Evolutionary conservation across 805 yeast species (phyloP).

Genomic region (Nakazawaea wyomingensis): DNA sequence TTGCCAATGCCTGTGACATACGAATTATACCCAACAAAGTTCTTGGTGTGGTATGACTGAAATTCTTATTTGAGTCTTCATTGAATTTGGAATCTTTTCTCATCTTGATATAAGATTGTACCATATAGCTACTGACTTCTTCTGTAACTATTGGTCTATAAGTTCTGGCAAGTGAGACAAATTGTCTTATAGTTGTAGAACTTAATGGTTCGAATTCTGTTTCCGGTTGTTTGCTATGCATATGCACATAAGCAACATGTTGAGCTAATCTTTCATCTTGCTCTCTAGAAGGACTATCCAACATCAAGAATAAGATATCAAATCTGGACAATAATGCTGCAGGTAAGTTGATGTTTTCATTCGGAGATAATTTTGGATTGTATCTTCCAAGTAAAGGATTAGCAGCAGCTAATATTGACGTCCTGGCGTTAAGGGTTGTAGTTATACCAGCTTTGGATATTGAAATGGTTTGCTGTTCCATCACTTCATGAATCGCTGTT

Average conservation of each 20-base stretch:
- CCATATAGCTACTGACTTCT: conserved; percentile 82
- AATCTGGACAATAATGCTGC: conserved; percentile 95
- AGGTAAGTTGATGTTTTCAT: conserved; percentile 92
- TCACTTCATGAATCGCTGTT: conserved; percentile 97
- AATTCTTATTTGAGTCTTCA: conserved; percentile 70
- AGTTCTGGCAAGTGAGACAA: conserved; percentile 77
- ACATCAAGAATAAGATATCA: conserved; percentile 79
- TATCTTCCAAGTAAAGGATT: conserved; percentile 95
- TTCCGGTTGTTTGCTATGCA: conserved; percentile 84
- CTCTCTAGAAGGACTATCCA: conserved; percentile 79
- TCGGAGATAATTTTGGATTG: conserved; percentile 83
- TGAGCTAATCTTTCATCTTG: conserved; percentile 81
- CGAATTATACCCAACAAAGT: conserved; percentile 87
- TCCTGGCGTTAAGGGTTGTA: conserved; percentile 91
- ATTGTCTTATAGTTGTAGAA: conserved; percentile 78
- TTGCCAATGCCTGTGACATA: conserved; percentile 90
- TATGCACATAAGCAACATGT: conserved; percentile 95
- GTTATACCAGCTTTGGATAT: conserved; percentile 97
- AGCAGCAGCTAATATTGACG: conserved; percentile 97
- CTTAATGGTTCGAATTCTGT: conserved; percentile 72
- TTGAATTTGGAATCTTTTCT: conserved; percentile 85
- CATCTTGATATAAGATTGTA: conserved; percentile 80
- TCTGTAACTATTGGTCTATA: conserved; percentile 80
- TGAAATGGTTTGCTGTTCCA: conserved; percentile 98
- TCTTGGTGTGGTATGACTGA: conserved; percentile 93